A percentile compares a stretch with the other conserved stretches of the same genome.
These are phyloP conservation scores for Apiospora aurea DNA, from an alignment of 2,329 filamentous ascomycete species.

Conservation along the genomic window DNA sequence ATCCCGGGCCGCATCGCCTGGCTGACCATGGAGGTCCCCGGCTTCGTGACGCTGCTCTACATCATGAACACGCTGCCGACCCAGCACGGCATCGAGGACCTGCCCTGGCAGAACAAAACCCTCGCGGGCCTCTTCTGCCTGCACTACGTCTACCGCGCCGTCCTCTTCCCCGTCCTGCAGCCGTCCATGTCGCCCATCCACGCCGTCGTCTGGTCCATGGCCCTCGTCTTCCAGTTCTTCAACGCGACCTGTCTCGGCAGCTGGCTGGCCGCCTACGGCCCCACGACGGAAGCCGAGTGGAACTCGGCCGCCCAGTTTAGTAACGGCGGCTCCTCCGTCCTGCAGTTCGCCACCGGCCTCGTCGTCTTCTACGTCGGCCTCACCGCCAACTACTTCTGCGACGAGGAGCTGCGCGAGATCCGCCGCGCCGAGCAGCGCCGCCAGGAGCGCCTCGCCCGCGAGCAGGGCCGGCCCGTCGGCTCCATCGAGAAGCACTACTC, in stretches of 20 bases:
- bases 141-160: constrained; percentile 90
- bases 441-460: constrained; percentile 55
- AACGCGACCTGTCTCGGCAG: constrained; percentile 82
- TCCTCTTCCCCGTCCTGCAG: constrained; percentile 82
- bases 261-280: constrained; percentile 85
- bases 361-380: constrained; percentile 80
- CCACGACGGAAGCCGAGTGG: constrained; percentile 64
- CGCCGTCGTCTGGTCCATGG: constrained; percentile 68
- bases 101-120: constrained; percentile 81
- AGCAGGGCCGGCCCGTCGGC: constrained; percentile 38
- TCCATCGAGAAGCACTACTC: constrained; percentile 83
- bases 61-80: constrained; percentile 73
- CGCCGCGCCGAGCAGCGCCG: constrained; percentile 71
- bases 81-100: constrained; percentile 60
- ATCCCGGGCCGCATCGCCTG: constrained; percentile 88
- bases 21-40: constrained; percentile 86
- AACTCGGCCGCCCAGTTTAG: constrained; percentile 26
- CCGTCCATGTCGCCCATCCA: constrained; percentile 95
- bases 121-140: constrained; percentile 76
- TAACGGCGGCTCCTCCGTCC: constrained; percentile 44
- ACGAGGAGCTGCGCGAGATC: constrained; percentile 89
- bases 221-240: constrained; percentile 75
- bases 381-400: constrained; percentile 83
- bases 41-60: constrained; percentile 80
- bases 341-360: constrained; percentile 68